Conservation (phyloP, 2,329 filamentous ascomycete genomes). For the Aspergillus calidoustus region DNA sequence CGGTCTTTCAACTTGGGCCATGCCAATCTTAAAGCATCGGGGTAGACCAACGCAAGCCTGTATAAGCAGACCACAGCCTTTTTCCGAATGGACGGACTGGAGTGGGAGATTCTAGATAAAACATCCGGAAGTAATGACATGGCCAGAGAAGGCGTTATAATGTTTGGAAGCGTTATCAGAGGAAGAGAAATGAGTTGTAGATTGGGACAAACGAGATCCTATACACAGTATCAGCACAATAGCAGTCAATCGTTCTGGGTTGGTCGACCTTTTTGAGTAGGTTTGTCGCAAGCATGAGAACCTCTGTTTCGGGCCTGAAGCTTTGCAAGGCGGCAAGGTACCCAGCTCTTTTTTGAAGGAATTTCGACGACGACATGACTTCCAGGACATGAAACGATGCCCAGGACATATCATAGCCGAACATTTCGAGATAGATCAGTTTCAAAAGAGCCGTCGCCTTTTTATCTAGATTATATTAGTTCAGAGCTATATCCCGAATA, state of each 20-base stretch:
- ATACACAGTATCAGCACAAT: slow-evolving; percentile 20
- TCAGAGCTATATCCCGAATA: background rate
- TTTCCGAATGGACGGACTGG: slow-evolving; percentile 83
- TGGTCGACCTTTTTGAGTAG: slow-evolving; percentile 80
- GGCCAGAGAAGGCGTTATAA: slow-evolving; percentile 90
- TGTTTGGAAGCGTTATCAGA: slow-evolving; percentile 86
- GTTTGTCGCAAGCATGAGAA: slow-evolving; percentile 96
- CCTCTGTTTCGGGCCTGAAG: slow-evolving; percentile 93
- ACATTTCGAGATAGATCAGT: slow-evolving; percentile 97
- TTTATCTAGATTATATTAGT: slow-evolving; percentile 64
- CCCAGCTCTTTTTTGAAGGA: slow-evolving; percentile 91
- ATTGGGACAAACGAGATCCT: slow-evolving; percentile 67
- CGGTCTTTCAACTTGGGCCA: slow-evolving; percentile 98
- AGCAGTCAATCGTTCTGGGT: background rate
- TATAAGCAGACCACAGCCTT: slow-evolving; percentile 96
- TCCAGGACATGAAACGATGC: slow-evolving; percentile 97
- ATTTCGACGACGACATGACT: slow-evolving; percentile 96
- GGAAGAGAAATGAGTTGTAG: slow-evolving; percentile 81
- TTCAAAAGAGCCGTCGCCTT: slow-evolving; percentile 96
- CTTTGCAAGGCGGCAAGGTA: slow-evolving; percentile 96
- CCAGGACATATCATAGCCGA: slow-evolving; percentile 99
- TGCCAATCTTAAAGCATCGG: slow-evolving; percentile 85
- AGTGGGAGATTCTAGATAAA: slow-evolving; percentile 83
- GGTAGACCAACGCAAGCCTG: slow-evolving; percentile 91
- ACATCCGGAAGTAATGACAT: slow-evolving; percentile 87